These are phyloP conservation scores for Stylosanthes scabra DNA, from an alignment of 331 rosid species.

Conservation along the genomic window DNA sequence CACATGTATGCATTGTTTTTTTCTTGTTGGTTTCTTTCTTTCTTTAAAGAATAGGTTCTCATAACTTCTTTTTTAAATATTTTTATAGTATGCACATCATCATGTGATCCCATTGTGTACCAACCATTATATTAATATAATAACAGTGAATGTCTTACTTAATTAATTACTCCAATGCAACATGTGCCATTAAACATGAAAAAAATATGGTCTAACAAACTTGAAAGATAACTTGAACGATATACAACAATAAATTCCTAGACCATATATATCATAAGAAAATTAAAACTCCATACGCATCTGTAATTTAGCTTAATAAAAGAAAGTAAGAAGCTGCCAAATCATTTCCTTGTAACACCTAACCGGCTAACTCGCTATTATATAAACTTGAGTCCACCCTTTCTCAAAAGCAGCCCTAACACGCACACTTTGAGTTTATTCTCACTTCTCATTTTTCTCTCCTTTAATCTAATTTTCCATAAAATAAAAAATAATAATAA, in stretches of 20 bases:
- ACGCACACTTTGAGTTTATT: background rate
- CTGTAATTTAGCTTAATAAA: background rate
- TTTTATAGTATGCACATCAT: too few species aligned
- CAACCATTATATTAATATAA: background rate
- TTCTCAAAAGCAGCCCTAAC: background rate
- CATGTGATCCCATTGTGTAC: background rate
- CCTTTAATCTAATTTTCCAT: too few species aligned
- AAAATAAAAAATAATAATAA: background rate
- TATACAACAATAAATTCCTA: background rate
- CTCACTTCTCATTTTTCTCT: background rate
- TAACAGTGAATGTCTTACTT: background rate
- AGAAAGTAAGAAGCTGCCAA: background rate
- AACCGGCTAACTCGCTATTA: background rate
- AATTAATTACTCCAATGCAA: background rate
- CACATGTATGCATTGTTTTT: too few species aligned
- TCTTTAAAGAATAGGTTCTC: too few species aligned
- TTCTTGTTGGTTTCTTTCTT: background rate
- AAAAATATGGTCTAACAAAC: background rate
- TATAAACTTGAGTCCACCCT: background rate
- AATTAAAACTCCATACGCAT: too few species aligned
- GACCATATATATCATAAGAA: too few species aligned
- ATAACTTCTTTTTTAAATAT: too few species aligned
- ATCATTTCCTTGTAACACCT: background rate
- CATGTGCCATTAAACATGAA: background rate
- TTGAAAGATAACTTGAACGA: background rate